A percentile compares a stretch with the other conserved stretches of the same genome.
phyloP scores from a whole-genome alignment of 805 yeast species.

The Phaffomyces opuntiae region DNA sequence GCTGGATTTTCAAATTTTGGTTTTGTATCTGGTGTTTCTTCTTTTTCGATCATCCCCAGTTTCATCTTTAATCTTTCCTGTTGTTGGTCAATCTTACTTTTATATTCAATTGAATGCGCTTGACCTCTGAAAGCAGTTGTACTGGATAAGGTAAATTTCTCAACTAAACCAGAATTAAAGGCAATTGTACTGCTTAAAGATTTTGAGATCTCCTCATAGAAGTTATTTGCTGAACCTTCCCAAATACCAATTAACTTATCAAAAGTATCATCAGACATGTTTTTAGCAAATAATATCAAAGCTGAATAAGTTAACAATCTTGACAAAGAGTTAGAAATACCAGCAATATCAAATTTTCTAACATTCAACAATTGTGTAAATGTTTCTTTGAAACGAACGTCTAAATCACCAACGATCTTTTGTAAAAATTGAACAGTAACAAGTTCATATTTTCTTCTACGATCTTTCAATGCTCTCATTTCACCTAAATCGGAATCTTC shows the following conservation, averaged over 20 bases:
- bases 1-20: constrained; percentile 1
- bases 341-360: constrained; percentile 22
- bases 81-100: constrained; percentile 5
- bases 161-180: constrained; percentile 7
- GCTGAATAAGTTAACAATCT: constrained; percentile 41
- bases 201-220: constrained; percentile 29
- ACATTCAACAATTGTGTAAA: constrained; percentile 24
- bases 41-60: constrained; percentile 13
- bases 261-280: constrained; percentile 43
- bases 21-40: constrained; percentile 3
- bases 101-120: background rate
- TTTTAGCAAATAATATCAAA: constrained; percentile 50
- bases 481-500: constrained; percentile 40
- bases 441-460: constrained; percentile 50
- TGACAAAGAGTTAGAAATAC: constrained; percentile 21
- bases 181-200: constrained; percentile 24
- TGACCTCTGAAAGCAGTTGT: constrained; percentile 8
- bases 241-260: constrained; percentile 34
- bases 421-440: constrained; percentile 45
- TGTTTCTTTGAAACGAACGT: constrained; percentile 33
- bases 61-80: constrained; percentile 15
- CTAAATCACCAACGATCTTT: constrained; percentile 38
- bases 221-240: constrained; percentile 26
- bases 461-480: constrained; percentile 69
- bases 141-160: constrained; percentile 16